phyloP scores from a whole-genome alignment of 371 early-diverging fungal species.

The Lichtheimia hyalospora region DNA sequence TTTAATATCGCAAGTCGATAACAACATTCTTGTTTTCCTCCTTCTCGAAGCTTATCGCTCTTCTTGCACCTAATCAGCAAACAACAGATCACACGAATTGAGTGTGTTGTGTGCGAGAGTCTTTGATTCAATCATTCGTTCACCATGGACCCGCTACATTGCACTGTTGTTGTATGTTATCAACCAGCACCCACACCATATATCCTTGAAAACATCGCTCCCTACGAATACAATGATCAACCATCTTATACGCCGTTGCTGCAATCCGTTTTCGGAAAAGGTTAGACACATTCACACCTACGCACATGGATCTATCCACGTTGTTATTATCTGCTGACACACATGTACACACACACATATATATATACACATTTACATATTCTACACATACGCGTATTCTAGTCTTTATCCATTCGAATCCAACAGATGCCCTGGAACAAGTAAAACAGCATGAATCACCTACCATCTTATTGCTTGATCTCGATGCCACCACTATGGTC shows the following conservation, averaged over 20 bases:
- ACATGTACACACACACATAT: too few species aligned
- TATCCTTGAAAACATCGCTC: constrained; percentile 8
- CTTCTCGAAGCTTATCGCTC: neutral
- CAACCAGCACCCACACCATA: constrained; percentile 19
- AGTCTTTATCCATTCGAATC: constrained; percentile 29
- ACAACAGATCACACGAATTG: neutral
- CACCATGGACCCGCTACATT: constrained; percentile 23
- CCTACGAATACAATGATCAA: neutral
- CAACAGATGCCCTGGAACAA: constrained; percentile 25
- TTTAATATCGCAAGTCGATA: neutral
- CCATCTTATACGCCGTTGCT: constrained; percentile 16
- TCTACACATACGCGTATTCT: constrained; percentile 27
- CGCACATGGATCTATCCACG: neutral
- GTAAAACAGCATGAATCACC: constrained; percentile 14
- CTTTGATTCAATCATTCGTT: neutral
- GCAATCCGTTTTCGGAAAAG: constrained; percentile 22
- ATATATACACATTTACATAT: too few species aligned
- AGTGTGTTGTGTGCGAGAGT: constrained; percentile 2
- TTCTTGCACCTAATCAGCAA: neutral
- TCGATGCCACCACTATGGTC: constrained; percentile 2
- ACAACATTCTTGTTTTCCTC: neutral
- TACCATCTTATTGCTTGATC: constrained; percentile 12
- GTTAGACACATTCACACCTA: constrained; percentile 2
- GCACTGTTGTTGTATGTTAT: constrained; percentile 17
- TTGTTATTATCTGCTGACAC: neutral